phyloP scores from a whole-genome alignment of 2,329 filamentous ascomycete species.

The Aspergillus intermedius region DNA sequence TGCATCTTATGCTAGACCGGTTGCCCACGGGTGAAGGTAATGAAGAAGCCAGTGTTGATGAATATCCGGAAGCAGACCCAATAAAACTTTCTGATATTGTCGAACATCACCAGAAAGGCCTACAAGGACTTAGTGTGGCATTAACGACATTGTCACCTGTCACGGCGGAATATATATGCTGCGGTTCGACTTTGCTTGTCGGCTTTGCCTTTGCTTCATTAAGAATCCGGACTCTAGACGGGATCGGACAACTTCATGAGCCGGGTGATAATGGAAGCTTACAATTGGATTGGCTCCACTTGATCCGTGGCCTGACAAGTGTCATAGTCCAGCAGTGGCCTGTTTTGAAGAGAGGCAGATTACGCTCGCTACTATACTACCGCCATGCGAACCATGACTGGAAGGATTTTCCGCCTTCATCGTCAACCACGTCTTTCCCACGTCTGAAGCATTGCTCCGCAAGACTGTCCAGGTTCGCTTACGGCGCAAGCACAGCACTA shows the following conservation, averaged over 20 bases:
- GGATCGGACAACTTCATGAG: neutral
- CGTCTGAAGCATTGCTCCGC: neutral
- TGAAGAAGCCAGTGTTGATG: neutral
- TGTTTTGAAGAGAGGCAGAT: constrained; percentile 5
- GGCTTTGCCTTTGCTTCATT: constrained; percentile 17
- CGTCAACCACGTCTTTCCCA: neutral
- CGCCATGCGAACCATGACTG: constrained; percentile 13
- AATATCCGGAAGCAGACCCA: neutral
- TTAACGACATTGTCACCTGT: constrained; percentile 3
- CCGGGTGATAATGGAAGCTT: neutral
- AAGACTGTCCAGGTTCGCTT: constrained; percentile 3
- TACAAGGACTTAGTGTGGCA: constrained; percentile 11
- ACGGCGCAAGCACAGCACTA: constrained; percentile 1
- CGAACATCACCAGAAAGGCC: constrained; percentile 16
- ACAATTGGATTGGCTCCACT: constrained; percentile 13
- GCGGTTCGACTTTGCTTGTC: constrained; percentile 13
- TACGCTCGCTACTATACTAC: constrained; percentile 7
- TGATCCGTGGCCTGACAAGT: constrained; percentile 8
- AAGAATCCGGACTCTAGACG: constrained; percentile 1
- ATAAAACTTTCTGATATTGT: constrained; percentile 6
- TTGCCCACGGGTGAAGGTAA: neutral
- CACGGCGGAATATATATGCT: constrained; percentile 9
- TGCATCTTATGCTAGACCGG: constrained; percentile 8
- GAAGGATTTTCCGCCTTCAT: constrained; percentile 2
- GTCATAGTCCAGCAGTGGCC: constrained; percentile 10